Evolutionary conservation across 441 rosid species (phyloP), one percentile per base, ranked within the genome.

Genomic region (Mallotus japonicus): DNA sequence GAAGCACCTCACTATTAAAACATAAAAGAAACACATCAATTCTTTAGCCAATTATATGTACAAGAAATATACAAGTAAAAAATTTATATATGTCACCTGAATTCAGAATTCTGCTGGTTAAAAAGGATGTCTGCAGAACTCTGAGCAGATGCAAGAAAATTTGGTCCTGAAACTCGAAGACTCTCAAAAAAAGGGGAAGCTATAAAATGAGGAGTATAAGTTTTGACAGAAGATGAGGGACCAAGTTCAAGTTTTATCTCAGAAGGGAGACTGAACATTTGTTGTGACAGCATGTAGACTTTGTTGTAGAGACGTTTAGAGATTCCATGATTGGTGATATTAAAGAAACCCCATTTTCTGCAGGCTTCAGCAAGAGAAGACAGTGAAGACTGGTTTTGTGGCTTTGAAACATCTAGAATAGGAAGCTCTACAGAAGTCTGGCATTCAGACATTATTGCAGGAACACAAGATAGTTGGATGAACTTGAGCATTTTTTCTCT

Each of bases 141-240:
- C 77, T 77, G 82, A n/a, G 91, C 87, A 40, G 87, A 87, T 46
- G 75, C 71, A 61, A 80, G 57, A 72, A 84, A 87, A 57, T 84
- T 76, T 4, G 89, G 87, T 8, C 89, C 88, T 10, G 83, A 79
- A 69, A 84, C 84, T 1, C 78, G 79, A 22, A 86, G 81, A 22
- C 89, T 77, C 69, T 86, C 89, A 22, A 80, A 88, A 77, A 79
- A 88, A 53, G 86, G 88, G 54, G 92, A 88, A 55, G 92, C 89
- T 13, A 87, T 84, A 77, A 83, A 84, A 67, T 44, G 83, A 37
- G 88, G 88, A 28, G 81, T 88, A 58, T 81, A 88, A 28, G 85
- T 78, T 74, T 76, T 78, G 24, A 79, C 9, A 28, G 83, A 71
- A 62, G 89, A 85, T 42, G 71, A 75, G 17, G 87, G 89, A 40